Percentiles rank a stretch among this genome's conserved stretches.
Evolutionary conservation across 2,329 filamentous ascomycete genomes (phyloP).

Genomic region (Colletotrichum camelliae): DNA sequence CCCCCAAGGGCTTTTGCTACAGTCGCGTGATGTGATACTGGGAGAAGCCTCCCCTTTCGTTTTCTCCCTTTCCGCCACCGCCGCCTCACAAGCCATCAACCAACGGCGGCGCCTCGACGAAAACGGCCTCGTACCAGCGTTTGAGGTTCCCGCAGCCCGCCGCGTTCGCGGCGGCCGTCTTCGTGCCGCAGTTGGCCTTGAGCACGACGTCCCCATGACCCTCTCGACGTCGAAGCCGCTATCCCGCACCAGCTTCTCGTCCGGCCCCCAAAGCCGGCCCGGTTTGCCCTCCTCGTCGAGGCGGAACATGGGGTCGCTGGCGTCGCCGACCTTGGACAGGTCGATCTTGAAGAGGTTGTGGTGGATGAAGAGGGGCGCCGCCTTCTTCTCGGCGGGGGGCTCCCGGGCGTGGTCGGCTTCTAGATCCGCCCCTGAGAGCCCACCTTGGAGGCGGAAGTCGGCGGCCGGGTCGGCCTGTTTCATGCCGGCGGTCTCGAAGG

Average conservation of each 20-base stretch:
- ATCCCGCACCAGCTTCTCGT: constrained; percentile 25
- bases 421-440: neutral
- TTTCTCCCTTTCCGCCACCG: neutral
- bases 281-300: constrained; percentile 26
- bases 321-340: constrained; percentile 28
- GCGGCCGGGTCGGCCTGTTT: constrained; percentile 34
- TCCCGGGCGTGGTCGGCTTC: constrained; percentile 12
- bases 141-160: constrained; percentile 36
- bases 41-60: neutral
- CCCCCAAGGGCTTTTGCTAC: neutral
- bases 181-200: constrained; percentile 28
- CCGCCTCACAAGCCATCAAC: neutral
- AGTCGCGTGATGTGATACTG: neutral
- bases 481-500: constrained; percentile 30
- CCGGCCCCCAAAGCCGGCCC: constrained; percentile 33
- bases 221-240: constrained; percentile 39
- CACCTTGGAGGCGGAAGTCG: constrained; percentile 29
- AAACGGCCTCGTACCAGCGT: constrained; percentile 12
- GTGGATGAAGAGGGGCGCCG: constrained; percentile 38
- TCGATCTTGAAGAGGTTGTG: constrained; percentile 43
- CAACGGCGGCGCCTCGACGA: neutral
- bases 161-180: constrained; percentile 3
- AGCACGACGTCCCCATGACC: constrained; percentile 35
- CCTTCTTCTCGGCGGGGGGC: constrained; percentile 16
- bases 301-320: constrained; percentile 23